Base-by-base conservation (phyloP, 768 basidiomycete genomes). In the Cystobasidium ongulense region DNA sequence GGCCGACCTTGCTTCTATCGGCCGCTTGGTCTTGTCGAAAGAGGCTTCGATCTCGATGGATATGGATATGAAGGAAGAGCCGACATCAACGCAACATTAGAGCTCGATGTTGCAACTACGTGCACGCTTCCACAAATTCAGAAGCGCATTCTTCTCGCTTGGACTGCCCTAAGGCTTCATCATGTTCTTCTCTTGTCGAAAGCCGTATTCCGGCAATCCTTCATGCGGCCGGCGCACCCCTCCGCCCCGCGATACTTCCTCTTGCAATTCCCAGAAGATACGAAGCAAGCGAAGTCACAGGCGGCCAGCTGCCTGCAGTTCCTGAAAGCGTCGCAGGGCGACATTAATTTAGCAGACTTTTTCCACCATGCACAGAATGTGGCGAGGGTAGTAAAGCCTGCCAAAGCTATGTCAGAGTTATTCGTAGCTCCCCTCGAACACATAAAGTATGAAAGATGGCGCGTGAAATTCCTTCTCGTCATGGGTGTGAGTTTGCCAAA, bases 301-400 rank as follows among this genome's bases (percentile, higher is more conserved):
- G 31, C 43, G 3, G 17, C n/a, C 8, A 29, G 31, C 35, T 31
- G 46, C 31, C 21, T 68, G 23, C 25, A 25, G 13, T 68, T 68
- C 29, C 23, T 53, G 29, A 29, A 53, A 35, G 66, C 4, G 23
- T 2, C 10, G n/a, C 5, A 46, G 4, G 10, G 29, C 17, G 21
- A 50, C 53, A n/a, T 54, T 7, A 41, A 54, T 31, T 25, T 68
- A 11, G 25, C n/a, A 17, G 66, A 68, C 27, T 68, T 68, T 43
- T 68, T 41, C 36, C 39, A 50, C 21, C 66, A 68, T 31, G n/a
- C 66, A 15, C 38, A 46, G 43, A 68, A 68, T 50, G 66, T 68
- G 38, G 50, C 39, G 33, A 39, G 66, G 23, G 31, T 68, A 11
- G 50, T 68, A 10, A 8, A 68, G 4, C 66, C 66, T 10, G 33